phyloP scores from a whole-genome alignment of 495 filamentous ascomycete species.

The Chlorociboria aeruginascens region DNA sequence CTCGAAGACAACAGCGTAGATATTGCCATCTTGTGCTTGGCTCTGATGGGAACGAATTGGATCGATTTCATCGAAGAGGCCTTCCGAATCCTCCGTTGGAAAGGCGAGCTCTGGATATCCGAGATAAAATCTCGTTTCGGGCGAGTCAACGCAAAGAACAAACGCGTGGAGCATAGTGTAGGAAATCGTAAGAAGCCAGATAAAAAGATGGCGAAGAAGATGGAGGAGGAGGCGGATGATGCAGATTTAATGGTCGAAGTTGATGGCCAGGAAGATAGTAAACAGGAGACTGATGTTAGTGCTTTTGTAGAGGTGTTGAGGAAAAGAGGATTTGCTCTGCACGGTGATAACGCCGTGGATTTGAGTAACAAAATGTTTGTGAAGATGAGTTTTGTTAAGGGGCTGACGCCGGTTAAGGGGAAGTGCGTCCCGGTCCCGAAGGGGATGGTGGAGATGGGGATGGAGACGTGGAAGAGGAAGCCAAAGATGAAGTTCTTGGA shows the following conservation, averaged over 20 bases:
- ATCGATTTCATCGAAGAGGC: slow-evolving; percentile 89
- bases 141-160: slow-evolving; percentile 30
- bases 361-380: slow-evolving; percentile 97
- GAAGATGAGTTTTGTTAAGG: slow-evolving; percentile 85
- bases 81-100: slow-evolving; percentile 78
- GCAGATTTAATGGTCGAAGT: slow-evolving; percentile 38
- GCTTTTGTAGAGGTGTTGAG: slow-evolving; percentile 74
- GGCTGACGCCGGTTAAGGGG: slow-evolving; percentile 50
- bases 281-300: slow-evolving; percentile 70
- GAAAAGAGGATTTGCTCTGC: slow-evolving; percentile 58
- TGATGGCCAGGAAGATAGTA: slow-evolving; percentile 34
- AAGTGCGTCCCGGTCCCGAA: slow-evolving; percentile 38
- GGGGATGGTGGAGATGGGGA: slow-evolving; percentile 21
- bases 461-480: slow-evolving; percentile 23
- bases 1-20: slow-evolving; percentile 61
- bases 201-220: slow-evolving; percentile 43
- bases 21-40: slow-evolving; percentile 85
- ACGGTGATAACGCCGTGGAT: slow-evolving; percentile 50
- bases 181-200: slow-evolving; percentile 35
- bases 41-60: slow-evolving; percentile 99
- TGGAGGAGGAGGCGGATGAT: slow-evolving; percentile 33
- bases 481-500: slow-evolving; percentile 49
- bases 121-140: slow-evolving; percentile 92
- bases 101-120: slow-evolving; percentile 90
- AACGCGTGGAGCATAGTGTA: slow-evolving; percentile 47